Base-by-base conservation (phyloP, 257 asterid genomes). In the Sherardia arvensis region DNA sequence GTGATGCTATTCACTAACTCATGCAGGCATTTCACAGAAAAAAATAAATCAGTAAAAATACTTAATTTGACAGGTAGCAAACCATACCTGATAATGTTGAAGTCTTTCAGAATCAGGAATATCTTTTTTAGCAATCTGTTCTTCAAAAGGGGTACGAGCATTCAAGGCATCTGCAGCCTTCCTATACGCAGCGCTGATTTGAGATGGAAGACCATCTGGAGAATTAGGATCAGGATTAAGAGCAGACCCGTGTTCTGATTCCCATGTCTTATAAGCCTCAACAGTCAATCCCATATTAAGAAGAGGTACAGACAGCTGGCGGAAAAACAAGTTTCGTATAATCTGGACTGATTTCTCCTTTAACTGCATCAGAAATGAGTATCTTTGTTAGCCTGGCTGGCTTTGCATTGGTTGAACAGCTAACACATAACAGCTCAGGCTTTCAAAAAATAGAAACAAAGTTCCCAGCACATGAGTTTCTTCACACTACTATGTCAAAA, bases 301-400 rank as follows among this genome's bases (percentile, higher is more conserved):
- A 66, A 82, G 94, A 59, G 97, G 99, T 73, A 93, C 77, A 68
- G 97, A 93, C 77, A 93, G 75, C 79, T 93, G 97, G 27, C 99
- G 97, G 62, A 79, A 94, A 71, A 82, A 93, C 67, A 93, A 77
- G 74, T 68, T 84, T 29, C 94, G 79, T 70, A 90, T 76, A 9
- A 81, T 88, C 80, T 85, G 95, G 59, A 79, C 74, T 82, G 90
- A 97, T 86, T 85, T 85, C 70, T 90, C 99, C 79, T 81, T 87
- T 34, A 77, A 81, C 99, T 93, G 81, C 74, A 75, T 62, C 61
- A 73, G 30, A 68, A 55, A 47, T 62, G 10, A 43, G 38, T 66
- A 49, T 30, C 56, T 55, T 65, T 26, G 68, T 60, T 74, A 62
- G 66, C 59, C n/a, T 59, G 23, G 23, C 30, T 18, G 25, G 2